Base-by-base conservation (phyloP, 768 basidiomycete genomes). In the Butyriboletus loyo region DNA sequence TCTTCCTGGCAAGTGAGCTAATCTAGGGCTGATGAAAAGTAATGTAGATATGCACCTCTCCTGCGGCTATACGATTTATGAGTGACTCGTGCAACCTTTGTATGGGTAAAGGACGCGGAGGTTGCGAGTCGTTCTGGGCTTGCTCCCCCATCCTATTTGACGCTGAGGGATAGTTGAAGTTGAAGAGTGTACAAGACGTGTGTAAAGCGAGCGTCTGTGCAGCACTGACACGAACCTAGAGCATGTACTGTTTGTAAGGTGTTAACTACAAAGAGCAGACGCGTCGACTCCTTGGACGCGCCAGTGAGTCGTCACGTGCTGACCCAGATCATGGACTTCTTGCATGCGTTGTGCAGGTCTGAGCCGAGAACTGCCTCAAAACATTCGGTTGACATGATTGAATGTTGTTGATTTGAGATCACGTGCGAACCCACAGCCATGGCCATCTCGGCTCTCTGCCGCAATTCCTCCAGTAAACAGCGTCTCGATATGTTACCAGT, bases 21-120 rank as follows among this genome's bases (percentile, higher is more conserved):
- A 49, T 13, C 15, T 1, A 15, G 4, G 22, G 27, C 1, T 9
- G 22, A 22, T 49, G 17, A 37, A 55, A 37, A 37, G 4, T n/a
- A 6, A 34, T n/a, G 25, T 14, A 31, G 27, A 17, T 2, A 31
- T 66, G 34, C 53, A 84, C 83, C 69, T 87, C 84, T 64, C 84
- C 85, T n/a, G 84, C 85, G 15, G 94, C 94, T 58, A 98, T 98
- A 37, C 88, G 81, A 64, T 96, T 96, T 47, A 98, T 90, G 43
- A 95, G 83, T 1, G 87, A 82, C 59, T 95, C 85, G 19, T 87
- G 81, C 2, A 96, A 80, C 22, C 86, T 82, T 44, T 78, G 79
- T 52, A 97, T 97, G 7, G 86, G 83, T 5, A 73, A 72, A 7
- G 86, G 85, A 4, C 77, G 47, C 9, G 61, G 56, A 37, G 53